Percentiles rank a stretch among this genome's conserved stretches.
phyloP scores from a whole-genome alignment of 805 yeast genomes.

The Teunomyces gatunensis region DNA sequence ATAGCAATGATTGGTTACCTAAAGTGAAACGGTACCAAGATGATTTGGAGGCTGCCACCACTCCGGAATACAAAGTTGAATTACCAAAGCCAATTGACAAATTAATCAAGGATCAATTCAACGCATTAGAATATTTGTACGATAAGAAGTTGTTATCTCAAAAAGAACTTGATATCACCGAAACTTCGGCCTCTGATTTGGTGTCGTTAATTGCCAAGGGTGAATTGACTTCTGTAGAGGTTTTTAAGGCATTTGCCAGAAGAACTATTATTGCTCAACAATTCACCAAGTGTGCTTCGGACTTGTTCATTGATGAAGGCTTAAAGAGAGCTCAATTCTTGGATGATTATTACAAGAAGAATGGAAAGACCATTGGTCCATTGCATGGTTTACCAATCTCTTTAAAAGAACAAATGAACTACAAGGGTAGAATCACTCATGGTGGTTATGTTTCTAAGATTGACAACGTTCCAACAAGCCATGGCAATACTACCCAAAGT shows the following conservation, averaged over 20 bases:
- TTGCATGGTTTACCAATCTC: constrained; percentile 68
- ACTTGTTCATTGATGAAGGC: constrained; percentile 62
- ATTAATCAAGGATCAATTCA: constrained; percentile 35
- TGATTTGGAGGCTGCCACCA: constrained; percentile 29
- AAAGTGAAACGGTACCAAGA: constrained; percentile 42
- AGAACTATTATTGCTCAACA: constrained; percentile 64
- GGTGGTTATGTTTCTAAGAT: constrained; percentile 58
- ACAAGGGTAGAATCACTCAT: constrained; percentile 52
- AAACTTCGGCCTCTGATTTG: constrained; percentile 40
- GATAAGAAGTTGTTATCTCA: constrained; percentile 34
- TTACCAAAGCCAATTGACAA: constrained; percentile 33
- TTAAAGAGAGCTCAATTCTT: constrained; percentile 51
- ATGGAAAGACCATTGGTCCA: constrained; percentile 57
- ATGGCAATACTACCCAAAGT: constrained; percentile 47
- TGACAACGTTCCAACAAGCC: constrained; percentile 45
- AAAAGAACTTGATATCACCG: constrained; percentile 44
- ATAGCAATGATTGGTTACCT: constrained; percentile 42
- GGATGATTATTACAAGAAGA: constrained; percentile 48
- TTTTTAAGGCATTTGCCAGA: constrained; percentile 62
- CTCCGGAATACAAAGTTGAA: constrained; percentile 29
- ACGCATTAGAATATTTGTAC: constrained; percentile 32
- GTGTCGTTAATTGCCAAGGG: constrained; percentile 45
- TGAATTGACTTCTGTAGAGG: constrained; percentile 47
- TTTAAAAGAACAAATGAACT: constrained; percentile 61
- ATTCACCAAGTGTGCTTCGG: constrained; percentile 58